phyloP scores from a whole-genome alignment of 768 basidiomycete species.

The Trichaptum fuscoviolaceum region DNA sequence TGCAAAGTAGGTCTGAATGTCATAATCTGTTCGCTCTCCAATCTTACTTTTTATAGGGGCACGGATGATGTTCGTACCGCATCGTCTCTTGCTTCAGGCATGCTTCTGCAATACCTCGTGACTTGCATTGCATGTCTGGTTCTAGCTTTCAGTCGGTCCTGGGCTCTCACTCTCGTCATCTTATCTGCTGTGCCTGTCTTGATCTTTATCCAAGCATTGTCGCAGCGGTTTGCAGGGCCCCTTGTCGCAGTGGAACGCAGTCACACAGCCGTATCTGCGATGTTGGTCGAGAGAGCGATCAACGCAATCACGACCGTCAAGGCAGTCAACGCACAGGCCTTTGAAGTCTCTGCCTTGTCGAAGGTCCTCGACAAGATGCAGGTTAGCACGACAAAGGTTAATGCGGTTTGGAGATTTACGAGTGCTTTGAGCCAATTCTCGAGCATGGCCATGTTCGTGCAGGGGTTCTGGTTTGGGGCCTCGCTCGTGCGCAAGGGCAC shows the following conservation, averaged over 20 bases:
- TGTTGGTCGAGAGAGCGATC: constrained; percentile 72
- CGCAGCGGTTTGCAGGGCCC: constrained; percentile 65
- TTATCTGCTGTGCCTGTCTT: constrained; percentile 85
- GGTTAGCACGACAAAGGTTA: constrained; percentile 45
- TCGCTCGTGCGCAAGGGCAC: no score
- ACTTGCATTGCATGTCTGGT: constrained; percentile 75
- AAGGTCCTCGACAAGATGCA: constrained; percentile 42
- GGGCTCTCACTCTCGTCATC: constrained; percentile 84
- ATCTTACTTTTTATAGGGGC: constrained; percentile 54
- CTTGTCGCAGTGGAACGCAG: constrained; percentile 62
- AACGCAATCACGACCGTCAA: constrained; percentile 85
- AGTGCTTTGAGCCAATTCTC: constrained; percentile 73
- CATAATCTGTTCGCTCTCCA: constrained; percentile 2
- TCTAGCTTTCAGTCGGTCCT: constrained; percentile 78
- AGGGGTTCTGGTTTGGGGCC: no score
- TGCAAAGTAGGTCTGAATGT: constrained; percentile 50
- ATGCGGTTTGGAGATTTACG: constrained; percentile 72
- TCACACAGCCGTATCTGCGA: constrained; percentile 68
- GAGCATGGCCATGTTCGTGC: constrained; percentile 89
- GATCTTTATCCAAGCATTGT: constrained; percentile 66
- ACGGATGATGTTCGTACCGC: constrained; percentile 91
- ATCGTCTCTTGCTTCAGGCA: constrained; percentile 73
- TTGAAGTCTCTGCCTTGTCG: constrained; percentile 47
- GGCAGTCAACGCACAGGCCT: constrained; percentile 73
- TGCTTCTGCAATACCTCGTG: constrained; percentile 73